These are phyloP conservation scores for Oidiodendron maius DNA, from an alignment of 495 filamentous ascomycete species.

Conservation along the genomic window DNA sequence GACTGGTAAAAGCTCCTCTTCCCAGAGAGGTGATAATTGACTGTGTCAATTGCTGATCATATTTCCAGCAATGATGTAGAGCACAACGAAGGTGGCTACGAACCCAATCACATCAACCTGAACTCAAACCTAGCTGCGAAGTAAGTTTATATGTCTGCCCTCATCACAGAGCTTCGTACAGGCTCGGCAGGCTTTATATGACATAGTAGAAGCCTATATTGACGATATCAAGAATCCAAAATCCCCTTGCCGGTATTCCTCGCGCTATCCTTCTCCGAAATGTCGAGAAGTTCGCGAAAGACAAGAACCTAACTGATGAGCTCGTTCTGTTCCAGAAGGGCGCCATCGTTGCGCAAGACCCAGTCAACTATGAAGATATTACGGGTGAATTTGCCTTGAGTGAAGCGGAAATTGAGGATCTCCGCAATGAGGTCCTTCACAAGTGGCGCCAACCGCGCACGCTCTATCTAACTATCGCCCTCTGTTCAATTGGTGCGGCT, in stretches of 20 bases:
- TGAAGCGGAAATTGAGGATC: constrained; percentile 44
- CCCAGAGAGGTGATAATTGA: no score
- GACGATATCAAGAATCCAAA: constrained; percentile 32
- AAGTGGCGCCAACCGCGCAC: constrained; percentile 59
- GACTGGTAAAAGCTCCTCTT: neutral
- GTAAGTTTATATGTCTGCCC: neutral
- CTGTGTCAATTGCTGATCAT: neutral
- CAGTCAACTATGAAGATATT: constrained; percentile 44
- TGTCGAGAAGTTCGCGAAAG: constrained; percentile 48
- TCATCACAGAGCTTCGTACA: neutral
- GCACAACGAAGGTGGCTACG: neutral
- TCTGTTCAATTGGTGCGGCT: constrained; percentile 70
- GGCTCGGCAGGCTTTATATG: neutral
- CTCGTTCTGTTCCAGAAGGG: constrained; percentile 48
- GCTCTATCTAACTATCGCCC: constrained; percentile 31
- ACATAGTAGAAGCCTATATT: neutral
- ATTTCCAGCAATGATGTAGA: no score
- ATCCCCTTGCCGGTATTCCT: constrained; percentile 54
- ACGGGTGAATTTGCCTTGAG: constrained; percentile 41
- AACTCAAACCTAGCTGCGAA: neutral
- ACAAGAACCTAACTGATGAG: constrained; percentile 45
- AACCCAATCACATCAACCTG: neutral
- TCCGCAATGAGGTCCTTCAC: constrained; percentile 51
- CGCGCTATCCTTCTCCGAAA: constrained; percentile 43
- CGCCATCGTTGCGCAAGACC: constrained; percentile 62